phyloP scores from a whole-genome alignment of 345 rosid genomes.

The Atalantia buxifolia region DNA sequence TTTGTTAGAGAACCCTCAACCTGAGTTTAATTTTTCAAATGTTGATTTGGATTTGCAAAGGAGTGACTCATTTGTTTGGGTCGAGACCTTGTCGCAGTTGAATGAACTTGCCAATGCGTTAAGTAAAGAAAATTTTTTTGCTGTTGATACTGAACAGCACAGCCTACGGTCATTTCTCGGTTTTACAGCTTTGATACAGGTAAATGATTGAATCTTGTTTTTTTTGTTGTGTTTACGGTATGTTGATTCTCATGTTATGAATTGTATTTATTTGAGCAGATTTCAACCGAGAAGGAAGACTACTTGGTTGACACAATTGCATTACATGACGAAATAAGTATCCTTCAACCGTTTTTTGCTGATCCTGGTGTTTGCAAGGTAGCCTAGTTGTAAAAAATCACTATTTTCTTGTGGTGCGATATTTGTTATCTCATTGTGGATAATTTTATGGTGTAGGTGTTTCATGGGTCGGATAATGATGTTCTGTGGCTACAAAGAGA shows the following conservation, averaged over 20 bases:
- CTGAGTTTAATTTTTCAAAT: conserved; percentile 30
- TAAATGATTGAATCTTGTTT: not conserved
- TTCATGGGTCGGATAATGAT: conserved; percentile 96
- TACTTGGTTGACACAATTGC: conserved; percentile 79
- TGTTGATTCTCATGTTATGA: not conserved
- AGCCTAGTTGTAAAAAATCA: not conserved
- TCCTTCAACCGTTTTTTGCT: conserved; percentile 69
- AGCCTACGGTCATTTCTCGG: conserved; percentile 80
- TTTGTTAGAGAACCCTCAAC: conserved; percentile 45
- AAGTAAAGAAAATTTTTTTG: conserved; percentile 51
- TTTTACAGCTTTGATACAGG: conserved; percentile 88
- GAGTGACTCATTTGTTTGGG: conserved; percentile 60
- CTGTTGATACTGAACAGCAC: conserved; percentile 93
- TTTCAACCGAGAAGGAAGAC: conserved; percentile 60
- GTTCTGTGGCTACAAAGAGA: conserved; percentile 94
- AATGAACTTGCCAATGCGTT: conserved; percentile 61
- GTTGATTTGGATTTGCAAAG: conserved; percentile 32
- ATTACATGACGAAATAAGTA: conserved; percentile 70
- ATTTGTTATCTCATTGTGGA: not conserved
- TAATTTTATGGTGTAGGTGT: conserved; percentile 52
- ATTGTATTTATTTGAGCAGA: conserved; percentile 30
- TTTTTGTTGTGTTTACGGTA: not conserved
- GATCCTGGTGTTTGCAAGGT: conserved; percentile 87
- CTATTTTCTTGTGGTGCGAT: not conserved
- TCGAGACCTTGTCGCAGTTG: conserved; percentile 58